These are phyloP conservation scores for Coemansia biformis DNA, from an alignment of 192 early-diverging fungal species.

Conservation along the genomic window DNA sequence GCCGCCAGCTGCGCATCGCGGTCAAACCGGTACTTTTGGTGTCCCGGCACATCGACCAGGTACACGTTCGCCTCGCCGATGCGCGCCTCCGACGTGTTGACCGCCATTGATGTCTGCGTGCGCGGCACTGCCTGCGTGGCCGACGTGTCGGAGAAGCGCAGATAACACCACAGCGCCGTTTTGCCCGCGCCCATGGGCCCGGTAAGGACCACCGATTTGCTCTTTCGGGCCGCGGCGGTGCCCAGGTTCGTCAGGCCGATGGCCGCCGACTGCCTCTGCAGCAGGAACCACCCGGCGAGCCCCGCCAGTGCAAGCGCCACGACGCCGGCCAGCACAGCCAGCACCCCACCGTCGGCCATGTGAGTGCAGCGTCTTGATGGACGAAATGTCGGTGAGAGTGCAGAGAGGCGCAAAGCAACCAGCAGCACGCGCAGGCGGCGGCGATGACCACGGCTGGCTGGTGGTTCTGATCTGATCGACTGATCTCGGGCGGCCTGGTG, in stretches of 20 bases:
- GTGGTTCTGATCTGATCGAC: too few species aligned
- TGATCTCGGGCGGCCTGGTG: too few species aligned
- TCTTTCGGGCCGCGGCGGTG: constrained; percentile 9
- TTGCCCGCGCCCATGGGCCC: constrained; percentile 36
- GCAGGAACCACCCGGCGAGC: constrained; percentile 19
- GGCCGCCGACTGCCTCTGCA: constrained; percentile 33
- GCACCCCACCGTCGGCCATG: neutral
- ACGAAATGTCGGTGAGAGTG: too few species aligned
- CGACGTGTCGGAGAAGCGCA: constrained; percentile 20
- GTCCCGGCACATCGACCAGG: constrained; percentile 84
- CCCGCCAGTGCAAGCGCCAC: constrained; percentile 1
- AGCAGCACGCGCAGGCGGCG: too few species aligned
- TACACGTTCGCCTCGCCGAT: constrained; percentile 22
- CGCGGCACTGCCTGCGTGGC: constrained; percentile 9
- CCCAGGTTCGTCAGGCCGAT: constrained; percentile 33
- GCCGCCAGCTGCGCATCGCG: constrained; percentile 64
- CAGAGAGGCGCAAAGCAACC: too few species aligned
- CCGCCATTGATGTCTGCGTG: constrained; percentile 39
- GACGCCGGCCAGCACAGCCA: neutral
- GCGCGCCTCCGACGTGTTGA: constrained; percentile 22
- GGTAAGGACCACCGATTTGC: constrained; percentile 24
- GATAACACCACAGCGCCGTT: constrained; percentile 37
- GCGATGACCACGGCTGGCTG: too few species aligned
- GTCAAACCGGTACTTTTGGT: constrained; percentile 72
- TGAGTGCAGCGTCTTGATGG: neutral